Evolutionary conservation across 345 rosid species (phyloP), one percentile per base, ranked within the genome.

Genomic region (Atalantia buxifolia): DNA sequence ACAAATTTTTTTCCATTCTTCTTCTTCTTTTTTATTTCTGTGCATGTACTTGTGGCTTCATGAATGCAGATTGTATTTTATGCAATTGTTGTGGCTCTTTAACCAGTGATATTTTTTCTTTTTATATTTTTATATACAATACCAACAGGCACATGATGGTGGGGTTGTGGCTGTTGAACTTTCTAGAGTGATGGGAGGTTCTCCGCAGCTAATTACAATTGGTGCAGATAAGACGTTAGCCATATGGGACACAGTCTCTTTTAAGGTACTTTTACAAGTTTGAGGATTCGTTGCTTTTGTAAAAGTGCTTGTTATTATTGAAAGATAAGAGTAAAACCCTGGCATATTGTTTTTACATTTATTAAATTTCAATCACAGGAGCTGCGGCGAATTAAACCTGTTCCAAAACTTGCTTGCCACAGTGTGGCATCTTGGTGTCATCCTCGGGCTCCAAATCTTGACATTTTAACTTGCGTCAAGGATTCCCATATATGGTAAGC

Each of bases 371-470:
- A 35, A 77, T 80, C 56, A 72, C 92, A 96, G 98, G 99, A 96
- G 83, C 85, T 96, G 76, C 93, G 98, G 72, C 88, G 98, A 83
- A 96, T 96, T 81, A 96, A 94, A 87, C 99, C 99, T 75, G 98
- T 94, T 76, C 90, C 98, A 67, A 96, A 84, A 85, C 90, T 92
- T 82, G 94, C 99, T 65, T 96, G 98, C 85, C 98, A 96, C 72
- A 96, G 99, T 81, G 91, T 96, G 81, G 93, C 98, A 83, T 96
- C 98, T 81, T 96, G 99, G 99, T 94, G 99, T 84, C 98, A 92
- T 81, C 99, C 99, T 77, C 91, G 99, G 81, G 99, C 99, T 75
- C 99, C 99, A 71, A 96, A 94, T 86, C 97, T 96, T 40, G 97
- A 94, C 84, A 94, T 96, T 65, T 89, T 96, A 81, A 92, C 97